These are phyloP conservation scores for Eremothecium gossypii DNA, from an alignment of 1,139 yeast species.

Conservation along the genomic window DNA sequence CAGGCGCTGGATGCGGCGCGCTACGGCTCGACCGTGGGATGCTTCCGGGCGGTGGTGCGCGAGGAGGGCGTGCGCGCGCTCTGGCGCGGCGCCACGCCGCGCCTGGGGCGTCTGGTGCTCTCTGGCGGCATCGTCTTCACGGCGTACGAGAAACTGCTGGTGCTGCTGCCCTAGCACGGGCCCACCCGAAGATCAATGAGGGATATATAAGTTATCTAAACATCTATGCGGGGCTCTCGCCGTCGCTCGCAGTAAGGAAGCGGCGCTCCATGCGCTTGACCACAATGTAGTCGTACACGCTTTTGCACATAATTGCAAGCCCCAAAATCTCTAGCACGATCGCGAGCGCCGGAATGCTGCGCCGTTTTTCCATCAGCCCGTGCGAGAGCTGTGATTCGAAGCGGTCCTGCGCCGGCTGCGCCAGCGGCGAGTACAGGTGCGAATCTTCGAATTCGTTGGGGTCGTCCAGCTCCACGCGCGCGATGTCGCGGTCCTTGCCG, in stretches of 20 bases:
- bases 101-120: slow-evolving; percentile 81
- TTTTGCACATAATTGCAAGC: slow-evolving; percentile 50
- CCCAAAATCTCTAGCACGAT: slow-evolving; percentile 42
- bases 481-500: slow-evolving; percentile 29
- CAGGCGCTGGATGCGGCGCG: slow-evolving; percentile 78
- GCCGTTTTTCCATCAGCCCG: slow-evolving; percentile 31
- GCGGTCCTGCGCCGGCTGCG: slow-evolving; percentile 32
- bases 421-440: slow-evolving; percentile 16
- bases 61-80: slow-evolving; percentile 88
- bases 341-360: slow-evolving; percentile 32
- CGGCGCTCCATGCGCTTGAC: slow-evolving; percentile 66
- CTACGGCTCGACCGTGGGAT: slow-evolving; percentile 69
- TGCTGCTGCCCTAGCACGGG: slow-evolving; percentile 33
- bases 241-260: slow-evolving; percentile 18
- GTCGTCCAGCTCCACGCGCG: slow-evolving; percentile 39
- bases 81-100: slow-evolving; percentile 98
- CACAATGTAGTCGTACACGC: slow-evolving; percentile 59
- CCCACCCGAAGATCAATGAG: background rate
- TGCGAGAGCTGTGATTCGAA: slow-evolving; percentile 37
- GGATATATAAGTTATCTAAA: background rate
- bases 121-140: slow-evolving; percentile 97
- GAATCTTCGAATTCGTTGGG: slow-evolving; percentile 50
- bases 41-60: slow-evolving; percentile 69
- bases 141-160: slow-evolving; percentile 81
- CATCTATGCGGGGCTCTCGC: background rate